These are phyloP conservation scores for Blastobotrys muscicola DNA, from an alignment of 805 yeast species.

Conservation along the genomic window DNA sequence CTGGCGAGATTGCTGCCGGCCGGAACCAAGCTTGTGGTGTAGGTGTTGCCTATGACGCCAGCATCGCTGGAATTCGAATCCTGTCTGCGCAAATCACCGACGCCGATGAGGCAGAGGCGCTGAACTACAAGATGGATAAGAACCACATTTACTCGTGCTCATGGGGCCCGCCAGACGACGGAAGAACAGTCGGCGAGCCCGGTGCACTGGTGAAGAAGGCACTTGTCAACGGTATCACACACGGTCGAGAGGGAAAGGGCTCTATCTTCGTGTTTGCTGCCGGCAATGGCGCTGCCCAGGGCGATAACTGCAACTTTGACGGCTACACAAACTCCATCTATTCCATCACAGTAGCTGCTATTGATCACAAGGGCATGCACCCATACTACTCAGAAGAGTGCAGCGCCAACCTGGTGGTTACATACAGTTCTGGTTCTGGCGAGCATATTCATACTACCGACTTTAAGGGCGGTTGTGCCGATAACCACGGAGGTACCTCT, in stretches of 20 bases:
- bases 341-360: slow-evolving; percentile 90
- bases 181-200: slow-evolving; percentile 78
- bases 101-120: slow-evolving; percentile 86
- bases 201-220: slow-evolving; percentile 70
- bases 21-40: slow-evolving; percentile 83
- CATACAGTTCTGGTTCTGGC: slow-evolving; percentile 85
- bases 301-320: slow-evolving; percentile 91
- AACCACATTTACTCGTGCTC: slow-evolving; percentile 95
- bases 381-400: slow-evolving; percentile 90
- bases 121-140: slow-evolving; percentile 67
- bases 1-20: slow-evolving; percentile 91
- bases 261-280: slow-evolving; percentile 90
- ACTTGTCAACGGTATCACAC: slow-evolving; percentile 69
- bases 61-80: slow-evolving; percentile 85
- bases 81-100: slow-evolving; percentile 70
- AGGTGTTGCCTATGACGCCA: slow-evolving; percentile 86
- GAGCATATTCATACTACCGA: slow-evolving; percentile 88
- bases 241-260: slow-evolving; percentile 77
- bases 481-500: slow-evolving; percentile 88
- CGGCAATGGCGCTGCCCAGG: slow-evolving; percentile 80
- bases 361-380: slow-evolving; percentile 77
- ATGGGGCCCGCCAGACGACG: slow-evolving; percentile 98
- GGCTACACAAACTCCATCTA: slow-evolving; percentile 95
- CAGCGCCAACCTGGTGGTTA: slow-evolving; percentile 87
- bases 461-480: slow-evolving; percentile 57